Evolutionary conservation across 2,329 filamentous ascomycete species (phyloP).

Genomic region (Ceratocystis ficicola): DNA sequence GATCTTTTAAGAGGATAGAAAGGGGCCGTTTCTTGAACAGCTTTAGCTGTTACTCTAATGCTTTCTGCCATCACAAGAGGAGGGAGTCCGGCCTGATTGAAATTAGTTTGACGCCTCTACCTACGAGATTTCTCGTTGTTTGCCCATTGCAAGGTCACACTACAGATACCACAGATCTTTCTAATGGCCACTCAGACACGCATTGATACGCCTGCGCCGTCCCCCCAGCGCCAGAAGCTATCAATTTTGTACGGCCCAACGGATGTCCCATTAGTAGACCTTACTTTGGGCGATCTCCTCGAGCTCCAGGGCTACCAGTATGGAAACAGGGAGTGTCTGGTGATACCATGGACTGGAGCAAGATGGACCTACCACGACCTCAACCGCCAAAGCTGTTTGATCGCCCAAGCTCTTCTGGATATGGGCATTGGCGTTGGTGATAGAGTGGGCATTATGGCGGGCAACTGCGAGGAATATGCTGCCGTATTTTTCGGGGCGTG

Average conservation of each 20-base stretch:
- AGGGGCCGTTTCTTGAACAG: not conserved
- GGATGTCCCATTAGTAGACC: conserved; percentile 55
- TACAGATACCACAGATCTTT: not conserved
- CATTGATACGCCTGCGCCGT: conserved; percentile 27
- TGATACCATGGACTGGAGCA: conserved; percentile 64
- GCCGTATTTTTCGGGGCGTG: conserved; percentile 62
- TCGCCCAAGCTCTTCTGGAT: conserved; percentile 54
- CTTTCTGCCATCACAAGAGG: not conserved
- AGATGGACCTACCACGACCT: conserved; percentile 60
- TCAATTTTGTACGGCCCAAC: conserved; percentile 57
- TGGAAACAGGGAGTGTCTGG: conserved; percentile 53
- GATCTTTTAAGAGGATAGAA: not conserved
- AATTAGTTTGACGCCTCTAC: not conserved
- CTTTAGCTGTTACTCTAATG: not conserved
- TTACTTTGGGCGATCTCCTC: conserved; percentile 61
- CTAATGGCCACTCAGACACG: conserved; percentile 21
- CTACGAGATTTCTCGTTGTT: not conserved
- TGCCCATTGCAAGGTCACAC: not conserved
- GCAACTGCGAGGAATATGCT: conserved; percentile 72
- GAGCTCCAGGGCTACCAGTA: conserved; percentile 57
- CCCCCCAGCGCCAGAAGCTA: conserved; percentile 31
- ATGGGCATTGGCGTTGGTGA: conserved; percentile 57
- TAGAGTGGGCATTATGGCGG: conserved; percentile 61
- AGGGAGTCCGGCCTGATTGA: not conserved
- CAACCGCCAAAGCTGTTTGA: conserved; percentile 46